phyloP scores from a whole-genome alignment of 2,329 filamentous ascomycete species.

The Blumeria hordei region DNA sequence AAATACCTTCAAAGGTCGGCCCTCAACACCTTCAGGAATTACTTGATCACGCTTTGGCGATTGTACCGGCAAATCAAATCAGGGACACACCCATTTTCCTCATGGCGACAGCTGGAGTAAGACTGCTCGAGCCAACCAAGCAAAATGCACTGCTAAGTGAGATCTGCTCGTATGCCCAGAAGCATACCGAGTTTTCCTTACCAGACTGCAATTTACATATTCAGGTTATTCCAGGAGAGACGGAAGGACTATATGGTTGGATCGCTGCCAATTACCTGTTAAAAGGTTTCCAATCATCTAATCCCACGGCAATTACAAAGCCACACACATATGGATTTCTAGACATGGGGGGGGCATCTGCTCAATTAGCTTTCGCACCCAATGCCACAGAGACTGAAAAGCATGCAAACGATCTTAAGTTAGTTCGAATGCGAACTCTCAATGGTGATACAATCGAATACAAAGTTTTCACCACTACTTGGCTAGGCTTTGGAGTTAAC shows the following conservation, averaged over 20 bases:
- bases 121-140: conserved; percentile 51
- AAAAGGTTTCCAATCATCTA: conserved; percentile 62
- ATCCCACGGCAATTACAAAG: conserved; percentile 51
- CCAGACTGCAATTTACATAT: conserved; percentile 80
- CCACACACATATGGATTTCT: conserved; percentile 94
- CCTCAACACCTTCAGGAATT: conserved; percentile 58
- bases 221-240: conserved; percentile 86
- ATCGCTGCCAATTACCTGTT: conserved; percentile 89
- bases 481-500: conserved; percentile 93
- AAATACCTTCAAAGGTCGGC: conserved; percentile 52
- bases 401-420: conserved; percentile 70
- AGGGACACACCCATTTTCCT: conserved; percentile 78
- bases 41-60: conserved; percentile 54
- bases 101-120: conserved; percentile 88
- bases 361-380: conserved; percentile 92
- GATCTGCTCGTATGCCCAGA: conserved; percentile 61
- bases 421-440: conserved; percentile 63
- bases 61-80: conserved; percentile 54
- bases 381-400: conserved; percentile 76
- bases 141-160: conserved; percentile 48
- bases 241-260: conserved; percentile 92
- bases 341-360: conserved; percentile 94
- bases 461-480: conserved; percentile 82
- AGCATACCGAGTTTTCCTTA: conserved; percentile 56
- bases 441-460: conserved; percentile 60